A percentile compares a stretch with the other conserved stretches of the same genome.
Conservation (phyloP, 176 grass and related monocot genomes). For the Guadua angustifolia region DNA sequence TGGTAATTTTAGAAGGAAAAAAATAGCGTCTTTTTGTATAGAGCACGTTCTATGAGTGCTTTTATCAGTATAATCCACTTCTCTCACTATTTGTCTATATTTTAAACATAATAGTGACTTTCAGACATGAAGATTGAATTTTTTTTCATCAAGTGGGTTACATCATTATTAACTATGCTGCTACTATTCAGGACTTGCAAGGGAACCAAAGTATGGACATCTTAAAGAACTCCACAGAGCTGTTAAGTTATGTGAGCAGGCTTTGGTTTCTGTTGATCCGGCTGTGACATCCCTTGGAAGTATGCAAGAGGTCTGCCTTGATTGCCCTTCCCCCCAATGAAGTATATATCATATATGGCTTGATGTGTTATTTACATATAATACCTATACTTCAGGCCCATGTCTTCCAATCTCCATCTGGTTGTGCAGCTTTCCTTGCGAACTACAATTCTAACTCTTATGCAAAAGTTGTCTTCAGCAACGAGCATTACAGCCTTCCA, state of each 20-base stretch:
- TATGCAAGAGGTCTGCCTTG: conserved; percentile 76
- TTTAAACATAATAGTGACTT: conserved; percentile 13
- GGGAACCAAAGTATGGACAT: conserved; percentile 98
- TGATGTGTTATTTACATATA: conserved; percentile 34
- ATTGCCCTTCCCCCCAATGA: conserved; percentile 1
- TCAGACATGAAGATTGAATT: not conserved
- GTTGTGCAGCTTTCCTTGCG: conserved; percentile 86
- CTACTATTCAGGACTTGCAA: conserved; percentile 67
- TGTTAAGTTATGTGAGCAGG: conserved; percentile 90
- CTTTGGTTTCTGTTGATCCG: conserved; percentile 89
- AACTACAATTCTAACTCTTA: conserved; percentile 90
- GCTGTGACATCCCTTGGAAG: conserved; percentile 85
- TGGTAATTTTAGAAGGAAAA: conserved; percentile 50
- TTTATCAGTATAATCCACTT: not conserved
- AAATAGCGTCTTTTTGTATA: not conserved
- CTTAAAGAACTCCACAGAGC: conserved; percentile 89
- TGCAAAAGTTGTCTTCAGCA: conserved; percentile 79
- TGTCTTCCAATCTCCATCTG: conserved; percentile 74
- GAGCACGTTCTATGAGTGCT: not conserved
- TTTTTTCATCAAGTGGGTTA: not conserved
- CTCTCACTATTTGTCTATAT: not conserved
- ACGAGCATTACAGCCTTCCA: conserved; percentile 84
- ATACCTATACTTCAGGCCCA: conserved; percentile 64
- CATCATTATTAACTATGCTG: not conserved
- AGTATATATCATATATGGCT: conserved; percentile 13